Evolutionary conservation across 495 filamentous ascomycete genomes (phyloP), one percentile per base, ranked within the genome.

Genomic region (Aspergillus asperescens): DNA sequence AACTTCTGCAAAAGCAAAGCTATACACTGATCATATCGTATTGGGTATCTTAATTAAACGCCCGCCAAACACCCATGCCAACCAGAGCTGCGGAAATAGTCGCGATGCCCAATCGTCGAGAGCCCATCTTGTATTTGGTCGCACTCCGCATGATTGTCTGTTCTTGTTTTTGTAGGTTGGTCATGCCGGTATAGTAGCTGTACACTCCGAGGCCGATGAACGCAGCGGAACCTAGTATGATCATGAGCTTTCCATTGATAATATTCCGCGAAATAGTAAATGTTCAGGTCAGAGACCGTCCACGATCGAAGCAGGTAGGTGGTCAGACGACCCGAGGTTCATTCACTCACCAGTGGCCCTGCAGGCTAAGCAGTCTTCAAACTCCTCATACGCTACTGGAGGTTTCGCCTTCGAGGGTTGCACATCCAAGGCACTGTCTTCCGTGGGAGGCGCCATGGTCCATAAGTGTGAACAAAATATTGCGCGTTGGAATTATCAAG

Each of bases 141-240:
- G 82, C 78, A 62, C 83, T 85, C 56, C 79, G 74, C 53, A 86
- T 67, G 50, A 95, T 94, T 29, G 75, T 73, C 25, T 80, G 76
- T 61, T 83, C 75, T 62, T 89, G 86, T 57, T 80, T 73, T 41
- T 79, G 77, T 16, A 97, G 80, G 63, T 94, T 88, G 32, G 69
- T 67, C 59, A 84, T 86, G 28, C 92, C 92, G 7, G 87, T 89
- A 51, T 82, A 74, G 69, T 92, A 95, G 62, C 82, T 90, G 74
- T 95, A 97, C 5, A 80, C 81, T 12, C 88, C 92, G 41, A 96
- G 83, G n/a, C 90, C 91, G 38, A 93, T 74, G 57, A 96, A 95
- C 13, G 87, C 90, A 27, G 83, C 80, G 47, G 84, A 83, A 16
- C 92, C 92, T 94, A 54, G 28, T 3, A 47, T 34, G 7, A 23